These are phyloP conservation scores for Rachicladosporium sp. DNA, from an alignment of 2,329 filamentous ascomycete species.

Conservation along the genomic window DNA sequence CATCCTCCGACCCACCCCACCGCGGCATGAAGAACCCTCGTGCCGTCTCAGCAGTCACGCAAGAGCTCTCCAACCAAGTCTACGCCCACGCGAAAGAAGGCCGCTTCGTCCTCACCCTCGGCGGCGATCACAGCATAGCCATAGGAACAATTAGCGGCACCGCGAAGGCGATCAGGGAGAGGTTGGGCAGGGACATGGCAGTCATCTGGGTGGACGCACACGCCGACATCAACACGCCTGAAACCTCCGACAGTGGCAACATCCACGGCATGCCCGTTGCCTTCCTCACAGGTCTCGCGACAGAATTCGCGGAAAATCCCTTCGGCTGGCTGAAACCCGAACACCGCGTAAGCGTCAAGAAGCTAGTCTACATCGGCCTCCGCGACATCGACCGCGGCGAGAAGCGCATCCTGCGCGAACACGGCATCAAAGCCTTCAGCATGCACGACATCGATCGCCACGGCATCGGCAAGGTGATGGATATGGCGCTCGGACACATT, in stretches of 20 bases:
- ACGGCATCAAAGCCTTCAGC: constrained; percentile 89
- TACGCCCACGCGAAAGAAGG: constrained; percentile 76
- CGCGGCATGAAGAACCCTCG: constrained; percentile 90
- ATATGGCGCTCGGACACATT: constrained; percentile 96
- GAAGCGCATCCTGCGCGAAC: constrained; percentile 79
- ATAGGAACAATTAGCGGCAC: constrained; percentile 86
- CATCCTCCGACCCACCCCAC: constrained; percentile 61
- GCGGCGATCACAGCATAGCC: constrained; percentile 92
- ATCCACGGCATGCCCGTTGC: constrained; percentile 96
- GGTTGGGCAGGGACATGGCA: constrained; percentile 69
- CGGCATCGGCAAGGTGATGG: constrained; percentile 90
- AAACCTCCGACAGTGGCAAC: constrained; percentile 80
- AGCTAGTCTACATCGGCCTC: constrained; percentile 93
- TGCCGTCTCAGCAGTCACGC: constrained; percentile 73
- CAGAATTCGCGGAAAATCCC: constrained; percentile 53
- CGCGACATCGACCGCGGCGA: constrained; percentile 87
- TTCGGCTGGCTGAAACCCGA: constrained; percentile 84
- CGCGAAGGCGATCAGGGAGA: constrained; percentile 73
- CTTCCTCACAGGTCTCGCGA: constrained; percentile 77
- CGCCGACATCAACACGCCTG: constrained; percentile 93
- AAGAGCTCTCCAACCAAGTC: constrained; percentile 67
- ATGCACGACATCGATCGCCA: constrained; percentile 97
- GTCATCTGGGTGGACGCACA: constrained; percentile 99
- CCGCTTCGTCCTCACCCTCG: constrained; percentile 80
- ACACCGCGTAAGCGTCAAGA: constrained; percentile 57